phyloP scores from a whole-genome alignment of 2,329 filamentous ascomycete genomes.

The Pseudopyrenochaeta lycopersici region DNA sequence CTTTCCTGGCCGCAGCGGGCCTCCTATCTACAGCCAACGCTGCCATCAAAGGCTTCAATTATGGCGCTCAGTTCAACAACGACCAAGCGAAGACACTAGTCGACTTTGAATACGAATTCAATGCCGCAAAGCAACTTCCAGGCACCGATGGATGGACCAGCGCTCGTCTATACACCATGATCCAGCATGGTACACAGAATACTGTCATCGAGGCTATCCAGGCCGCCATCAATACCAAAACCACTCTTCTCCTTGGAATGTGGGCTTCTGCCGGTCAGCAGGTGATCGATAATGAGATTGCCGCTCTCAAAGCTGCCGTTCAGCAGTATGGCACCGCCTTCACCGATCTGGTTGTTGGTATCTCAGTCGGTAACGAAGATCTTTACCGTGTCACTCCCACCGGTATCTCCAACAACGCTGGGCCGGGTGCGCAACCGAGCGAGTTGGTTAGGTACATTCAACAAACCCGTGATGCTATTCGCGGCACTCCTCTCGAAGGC shows the following conservation, averaged over 20 bases:
- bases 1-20: conserved; percentile 48
- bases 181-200: conserved; percentile 72
- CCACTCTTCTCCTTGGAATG: conserved; percentile 80
- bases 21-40: conserved; percentile 52
- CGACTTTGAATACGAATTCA: conserved; percentile 77
- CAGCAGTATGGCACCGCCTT: conserved; percentile 72
- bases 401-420: conserved; percentile 69
- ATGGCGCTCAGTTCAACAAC: conserved; percentile 69
- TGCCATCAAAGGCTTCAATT: conserved; percentile 72
- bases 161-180: conserved; percentile 78
- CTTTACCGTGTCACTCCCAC: conserved; percentile 68
- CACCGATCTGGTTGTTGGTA: conserved; percentile 75
- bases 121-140: conserved; percentile 68
- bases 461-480: conserved; percentile 70
- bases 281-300: conserved; percentile 75
- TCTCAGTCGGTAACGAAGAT: conserved; percentile 88
- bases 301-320: conserved; percentile 75
- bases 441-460: conserved; percentile 75
- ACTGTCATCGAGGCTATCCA: conserved; percentile 75
- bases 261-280: conserved; percentile 77
- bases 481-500: conserved; percentile 66
- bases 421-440: conserved; percentile 69
- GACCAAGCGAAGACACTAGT: conserved; percentile 67
- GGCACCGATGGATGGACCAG: conserved; percentile 69
- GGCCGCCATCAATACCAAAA: conserved; percentile 83